phyloP scores from a whole-genome alignment of 2,329 filamentous ascomycete species.

The Pseudogymnoascus sp. region DNA sequence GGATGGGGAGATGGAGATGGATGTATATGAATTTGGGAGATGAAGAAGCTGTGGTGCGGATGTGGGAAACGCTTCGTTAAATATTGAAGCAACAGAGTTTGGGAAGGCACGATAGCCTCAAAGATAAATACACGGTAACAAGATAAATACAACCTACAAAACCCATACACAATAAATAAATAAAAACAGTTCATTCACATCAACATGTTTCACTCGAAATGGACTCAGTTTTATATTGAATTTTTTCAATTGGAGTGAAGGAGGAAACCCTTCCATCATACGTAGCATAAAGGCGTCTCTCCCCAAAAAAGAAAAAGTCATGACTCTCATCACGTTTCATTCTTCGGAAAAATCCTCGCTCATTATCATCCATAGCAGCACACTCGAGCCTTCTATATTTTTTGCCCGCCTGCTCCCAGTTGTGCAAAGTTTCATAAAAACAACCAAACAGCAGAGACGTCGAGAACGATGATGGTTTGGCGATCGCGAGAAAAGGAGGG shows the following conservation, averaged over 20 bases:
- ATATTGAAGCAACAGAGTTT: neutral
- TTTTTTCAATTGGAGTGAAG: constrained; percentile 7
- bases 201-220: neutral
- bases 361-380: constrained; percentile 8
- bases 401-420: constrained; percentile 4
- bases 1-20: neutral
- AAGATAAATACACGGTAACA: neutral
- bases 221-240: neutral
- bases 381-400: constrained; percentile 8
- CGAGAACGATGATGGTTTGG: constrained; percentile 7
- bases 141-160: neutral
- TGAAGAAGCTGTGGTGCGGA: neutral
- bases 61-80: neutral
- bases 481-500: constrained; percentile 6
- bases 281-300: constrained; percentile 6
- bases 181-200: neutral
- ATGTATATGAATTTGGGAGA: no score
- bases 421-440: constrained; percentile 9
- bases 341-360: constrained; percentile 7
- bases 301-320: constrained; percentile 7
- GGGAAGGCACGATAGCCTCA: neutral
- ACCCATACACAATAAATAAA: neutral
- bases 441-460: constrained; percentile 8
- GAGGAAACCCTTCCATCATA: constrained; percentile 4
- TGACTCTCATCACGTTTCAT: constrained; percentile 8